Evolutionary conservation across 495 filamentous ascomycete genomes (phyloP).

Genomic region (Hyaloscypha bicolor): DNA sequence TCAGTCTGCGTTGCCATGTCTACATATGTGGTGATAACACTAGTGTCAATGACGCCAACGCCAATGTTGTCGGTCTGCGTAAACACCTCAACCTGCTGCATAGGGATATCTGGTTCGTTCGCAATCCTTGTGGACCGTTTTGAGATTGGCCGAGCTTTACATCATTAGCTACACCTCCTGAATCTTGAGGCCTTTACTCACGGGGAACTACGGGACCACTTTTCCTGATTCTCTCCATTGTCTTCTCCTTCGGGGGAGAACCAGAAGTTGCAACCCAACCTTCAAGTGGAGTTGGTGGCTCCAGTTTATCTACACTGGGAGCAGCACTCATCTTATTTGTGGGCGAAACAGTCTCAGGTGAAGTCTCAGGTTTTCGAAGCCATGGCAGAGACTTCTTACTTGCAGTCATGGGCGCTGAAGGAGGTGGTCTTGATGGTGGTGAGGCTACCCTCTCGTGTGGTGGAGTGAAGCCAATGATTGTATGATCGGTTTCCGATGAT

Average conservation of each 20-base stretch:
- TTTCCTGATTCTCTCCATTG: not conserved
- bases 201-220: not conserved
- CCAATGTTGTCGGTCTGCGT: not conserved
- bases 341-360: not conserved
- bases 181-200: not conserved
- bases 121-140: not conserved
- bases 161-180: not conserved
- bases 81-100: not conserved
- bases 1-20: constrained; percentile 10
- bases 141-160: not conserved
- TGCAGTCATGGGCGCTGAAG: not conserved
- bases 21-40: not conserved
- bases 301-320: not conserved
- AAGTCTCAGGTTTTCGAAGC: constrained; percentile 26
- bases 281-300: constrained; percentile 11
- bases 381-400: constrained; percentile 27
- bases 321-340: constrained; percentile 4
- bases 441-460: constrained; percentile 21
- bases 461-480: constrained; percentile 36
- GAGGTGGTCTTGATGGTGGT: not conserved
- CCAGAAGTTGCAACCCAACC: constrained; percentile 8
- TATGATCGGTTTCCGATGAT: constrained; percentile 15
- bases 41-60: not conserved
- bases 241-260: not conserved
- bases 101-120: too few relatives aligned